phyloP scores from a whole-genome alignment of 441 rosid species.

The Adansonia rubrostipa region DNA sequence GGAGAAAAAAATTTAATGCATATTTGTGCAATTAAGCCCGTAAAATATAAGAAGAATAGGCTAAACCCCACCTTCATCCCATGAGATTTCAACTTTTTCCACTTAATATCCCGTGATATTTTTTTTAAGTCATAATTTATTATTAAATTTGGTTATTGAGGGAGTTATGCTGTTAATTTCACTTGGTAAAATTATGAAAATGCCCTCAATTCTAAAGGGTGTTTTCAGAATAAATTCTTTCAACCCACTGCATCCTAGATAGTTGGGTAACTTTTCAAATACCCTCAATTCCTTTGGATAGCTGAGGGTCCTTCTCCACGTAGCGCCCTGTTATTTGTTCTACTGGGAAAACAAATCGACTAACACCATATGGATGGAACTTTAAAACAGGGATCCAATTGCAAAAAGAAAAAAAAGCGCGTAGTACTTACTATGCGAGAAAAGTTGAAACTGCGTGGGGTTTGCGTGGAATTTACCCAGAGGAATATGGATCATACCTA shows the following conservation, averaged over 20 bases:
- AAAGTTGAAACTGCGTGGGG: not conserved
- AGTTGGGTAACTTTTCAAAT: not conserved
- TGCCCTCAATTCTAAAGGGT: not conserved
- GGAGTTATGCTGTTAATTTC: not conserved
- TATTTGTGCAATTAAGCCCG: not conserved
- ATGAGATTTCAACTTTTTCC: not conserved
- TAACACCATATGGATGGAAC: not conserved
- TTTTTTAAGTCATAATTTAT: not conserved
- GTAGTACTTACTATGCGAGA: not conserved
- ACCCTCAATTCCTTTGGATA: not conserved
- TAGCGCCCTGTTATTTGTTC: not conserved
- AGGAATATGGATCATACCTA: not conserved
- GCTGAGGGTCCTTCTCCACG: not conserved
- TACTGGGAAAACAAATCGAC: not conserved
- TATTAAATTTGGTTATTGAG: not conserved
- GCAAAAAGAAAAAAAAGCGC: not conserved
- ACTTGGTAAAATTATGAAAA: too few species aligned
- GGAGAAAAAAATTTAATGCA: not conserved
- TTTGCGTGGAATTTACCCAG: not conserved
- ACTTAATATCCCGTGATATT: not conserved
- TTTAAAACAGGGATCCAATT: not conserved
- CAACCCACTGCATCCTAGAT: not conserved
- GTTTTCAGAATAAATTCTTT: not conserved
- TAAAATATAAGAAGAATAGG: not conserved
- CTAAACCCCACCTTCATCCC: not conserved